phyloP scores from a whole-genome alignment of 371 early-diverging fungal species.

The Mucor ambiguus region DNA sequence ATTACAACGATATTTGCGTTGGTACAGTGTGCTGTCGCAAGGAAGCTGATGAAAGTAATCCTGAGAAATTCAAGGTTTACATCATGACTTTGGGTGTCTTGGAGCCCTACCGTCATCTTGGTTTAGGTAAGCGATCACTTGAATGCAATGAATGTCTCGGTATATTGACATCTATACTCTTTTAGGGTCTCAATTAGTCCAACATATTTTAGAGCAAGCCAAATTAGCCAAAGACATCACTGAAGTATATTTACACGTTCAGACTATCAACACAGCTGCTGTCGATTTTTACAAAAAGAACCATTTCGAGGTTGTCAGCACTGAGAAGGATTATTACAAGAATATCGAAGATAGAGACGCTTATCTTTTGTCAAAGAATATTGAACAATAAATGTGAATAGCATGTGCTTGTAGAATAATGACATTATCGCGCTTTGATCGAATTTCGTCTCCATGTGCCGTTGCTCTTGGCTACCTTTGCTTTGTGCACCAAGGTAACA shows the following conservation, averaged over 20 bases:
- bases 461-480: not conserved
- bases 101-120: conserved; percentile 80
- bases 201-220: conserved; percentile 64
- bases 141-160: not conserved
- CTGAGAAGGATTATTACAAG: conserved; percentile 86
- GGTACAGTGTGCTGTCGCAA: conserved; percentile 90
- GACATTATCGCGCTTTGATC: not conserved
- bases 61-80: conserved; percentile 59
- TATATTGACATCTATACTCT: not conserved
- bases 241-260: conserved; percentile 88
- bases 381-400: conserved; percentile 20
- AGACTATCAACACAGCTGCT: conserved; percentile 84
- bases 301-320: conserved; percentile 71
- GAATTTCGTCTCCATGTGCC: not conserved
- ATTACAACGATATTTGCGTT: conserved; percentile 72
- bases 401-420: not conserved
- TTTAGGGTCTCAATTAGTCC: conserved; percentile 63
- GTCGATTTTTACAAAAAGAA: conserved; percentile 85
- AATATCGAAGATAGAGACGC: conserved; percentile 86
- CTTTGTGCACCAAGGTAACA: not conserved
- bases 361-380: conserved; percentile 61
- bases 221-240: conserved; percentile 43
- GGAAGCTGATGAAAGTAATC: conserved; percentile 49
- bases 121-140: conserved; percentile 64
- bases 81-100: conserved; percentile 97